phyloP scores from a whole-genome alignment of 768 basidiomycete genomes.

The Flagelloscypha sp. region DNA sequence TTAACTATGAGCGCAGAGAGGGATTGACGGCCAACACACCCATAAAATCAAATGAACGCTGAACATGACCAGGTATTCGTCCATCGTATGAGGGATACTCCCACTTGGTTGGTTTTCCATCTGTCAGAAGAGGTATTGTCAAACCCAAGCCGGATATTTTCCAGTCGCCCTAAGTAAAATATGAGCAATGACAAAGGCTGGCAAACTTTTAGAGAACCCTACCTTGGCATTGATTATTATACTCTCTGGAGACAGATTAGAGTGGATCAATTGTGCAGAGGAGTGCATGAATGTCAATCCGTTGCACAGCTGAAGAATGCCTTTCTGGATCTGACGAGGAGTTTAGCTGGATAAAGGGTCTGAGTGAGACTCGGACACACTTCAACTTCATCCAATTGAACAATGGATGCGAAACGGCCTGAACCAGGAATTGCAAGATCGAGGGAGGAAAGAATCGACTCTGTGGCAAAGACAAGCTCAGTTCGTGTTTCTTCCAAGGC shows the following conservation, averaged over 20 bases:
- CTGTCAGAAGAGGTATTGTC: constrained; percentile 66
- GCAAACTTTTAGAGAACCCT: constrained; percentile 19
- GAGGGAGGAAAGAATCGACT: constrained; percentile 78
- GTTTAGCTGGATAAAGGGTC: constrained; percentile 7
- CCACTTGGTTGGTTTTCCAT: constrained; percentile 75
- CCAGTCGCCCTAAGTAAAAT: constrained; percentile 81
- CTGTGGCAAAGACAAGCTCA: constrained; percentile 89
- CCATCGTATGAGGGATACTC: constrained; percentile 87
- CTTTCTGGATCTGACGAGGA: constrained; percentile 77
- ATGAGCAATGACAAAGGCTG: background rate
- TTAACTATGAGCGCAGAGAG: background rate
- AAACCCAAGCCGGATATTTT: constrained; percentile 88
- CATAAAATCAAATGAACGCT: constrained; percentile 92
- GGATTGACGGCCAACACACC: constrained; percentile 39
- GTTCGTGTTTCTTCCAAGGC: constrained; percentile 88
- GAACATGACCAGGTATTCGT: constrained; percentile 69
- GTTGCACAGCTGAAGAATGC: constrained; percentile 87
- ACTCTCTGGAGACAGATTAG: constrained; percentile 81
- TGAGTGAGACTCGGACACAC: constrained; percentile 30
- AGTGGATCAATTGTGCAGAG: constrained; percentile 86
- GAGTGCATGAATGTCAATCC: constrained; percentile 86
- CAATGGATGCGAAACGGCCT: constrained; percentile 42
- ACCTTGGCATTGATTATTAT: constrained; percentile 87
- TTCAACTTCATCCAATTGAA: constrained; percentile 95
- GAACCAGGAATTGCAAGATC: constrained; percentile 67